Evolutionary conservation across 2,329 filamentous ascomycete genomes (phyloP).

Genomic region (Diaporthe helianthi): DNA sequence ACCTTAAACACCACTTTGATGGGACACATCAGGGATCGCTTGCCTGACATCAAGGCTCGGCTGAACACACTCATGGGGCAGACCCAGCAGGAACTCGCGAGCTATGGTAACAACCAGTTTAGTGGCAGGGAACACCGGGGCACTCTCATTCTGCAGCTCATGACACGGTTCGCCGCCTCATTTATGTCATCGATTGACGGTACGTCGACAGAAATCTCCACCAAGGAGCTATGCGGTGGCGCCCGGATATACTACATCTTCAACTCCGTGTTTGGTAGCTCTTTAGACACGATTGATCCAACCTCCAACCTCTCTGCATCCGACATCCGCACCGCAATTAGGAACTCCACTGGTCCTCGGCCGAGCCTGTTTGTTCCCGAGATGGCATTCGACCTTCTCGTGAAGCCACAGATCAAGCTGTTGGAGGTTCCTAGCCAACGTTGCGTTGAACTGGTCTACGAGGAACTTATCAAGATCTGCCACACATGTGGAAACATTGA

Average conservation of each 20-base stretch:
- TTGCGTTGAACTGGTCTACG: conserved; percentile 97
- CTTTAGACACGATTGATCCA: conserved; percentile 93
- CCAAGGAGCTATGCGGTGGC: conserved; percentile 94
- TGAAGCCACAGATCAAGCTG: conserved; percentile 98
- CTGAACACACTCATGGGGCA: conserved; percentile 99
- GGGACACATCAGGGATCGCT: conserved; percentile 91
- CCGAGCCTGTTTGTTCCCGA: conserved; percentile 97
- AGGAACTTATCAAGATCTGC: conserved; percentile 99
- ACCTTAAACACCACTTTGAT: conserved; percentile 95
- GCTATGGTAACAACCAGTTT: conserved; percentile 97
- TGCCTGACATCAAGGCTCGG: conserved; percentile 97
- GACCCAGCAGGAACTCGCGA: conserved; percentile 96
- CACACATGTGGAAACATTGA: conserved; percentile 98
- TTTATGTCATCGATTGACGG: conserved; percentile 99
- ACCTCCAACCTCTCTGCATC: conserved; percentile 93
- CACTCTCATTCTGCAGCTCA: conserved; percentile 92
- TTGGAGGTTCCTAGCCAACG: conserved; percentile 93
- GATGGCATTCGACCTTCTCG: conserved; percentile 94
- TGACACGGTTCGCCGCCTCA: conserved; percentile 97
- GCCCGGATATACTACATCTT: conserved; percentile 99
- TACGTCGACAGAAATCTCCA: conserved; percentile 98
- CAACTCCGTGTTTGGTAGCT: conserved; percentile 98
- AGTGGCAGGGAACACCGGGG: conserved; percentile 96
- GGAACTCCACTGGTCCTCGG: conserved; percentile 94
- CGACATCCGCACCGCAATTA: conserved; percentile 95